Base-by-base conservation (phyloP, 1,139 yeast genomes). In the Torulaspora pretoriensis region DNA sequence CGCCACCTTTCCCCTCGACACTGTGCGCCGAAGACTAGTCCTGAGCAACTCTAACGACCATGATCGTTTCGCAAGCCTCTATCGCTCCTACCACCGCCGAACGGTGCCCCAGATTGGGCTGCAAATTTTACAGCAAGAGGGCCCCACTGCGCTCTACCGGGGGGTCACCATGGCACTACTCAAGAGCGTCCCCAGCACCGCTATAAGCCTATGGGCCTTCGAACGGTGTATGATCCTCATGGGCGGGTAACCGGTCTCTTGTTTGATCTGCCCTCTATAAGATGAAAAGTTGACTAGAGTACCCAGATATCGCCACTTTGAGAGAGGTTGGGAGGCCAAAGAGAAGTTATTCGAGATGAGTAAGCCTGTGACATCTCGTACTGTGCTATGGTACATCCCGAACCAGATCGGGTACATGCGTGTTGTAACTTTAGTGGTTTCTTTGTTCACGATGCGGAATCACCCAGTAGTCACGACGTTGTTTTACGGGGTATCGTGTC, bases 371-470 rank as follows among this genome's bases (percentile, higher is more conserved):
- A 60, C 70, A 1, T 52, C 76, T 4, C 57, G 63, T 28, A 80
- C 82, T 52, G 80, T 88, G 46, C 77, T 86, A 63, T 69, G 83
- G 55, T 92, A 80, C 65, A 81, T 90, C 47, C 98, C 99, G 23
- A 92, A 92, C 65, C 71, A 88, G 56, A 89, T 94, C 59, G 98
- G 98, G 3, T 89, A 86, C 64, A 67, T 83, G 43, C 77, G 98
- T 50, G 89, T 92, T 24, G 57, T 83, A 36, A 81, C 95, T 24
- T 95, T 96, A 13, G 60, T 88, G 40, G 70, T 86, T 28, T 88
- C 97, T 33, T 80, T 89, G 55, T 70, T 78, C 51, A 76, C 84
- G 55, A 92, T 92, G 97, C 78, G 78, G 55, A 74, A 78, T 64
- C 92, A 87, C 63, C 97, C 97, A 12, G 69, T 82, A 48, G 75